Percentiles rank a stretch among this genome's conserved stretches.
phyloP scores from a whole-genome alignment of 768 basidiomycete genomes.

The Pleurotus djamor region DNA sequence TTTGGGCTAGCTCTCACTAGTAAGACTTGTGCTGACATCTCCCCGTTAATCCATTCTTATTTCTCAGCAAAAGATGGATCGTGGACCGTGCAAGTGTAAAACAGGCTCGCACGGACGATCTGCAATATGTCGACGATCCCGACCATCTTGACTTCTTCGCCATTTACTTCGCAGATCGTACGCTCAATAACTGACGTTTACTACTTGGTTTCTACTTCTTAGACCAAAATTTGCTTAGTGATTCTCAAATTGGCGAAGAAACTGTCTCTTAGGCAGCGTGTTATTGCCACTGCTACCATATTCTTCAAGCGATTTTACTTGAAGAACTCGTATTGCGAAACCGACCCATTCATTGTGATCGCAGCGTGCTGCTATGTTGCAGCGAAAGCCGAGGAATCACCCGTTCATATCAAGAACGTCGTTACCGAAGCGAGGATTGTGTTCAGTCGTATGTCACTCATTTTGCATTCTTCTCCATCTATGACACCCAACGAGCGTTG shows the following conservation, averaged over 20 bases:
- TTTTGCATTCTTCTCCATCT: not conserved
- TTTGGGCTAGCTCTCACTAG: conserved; percentile 92
- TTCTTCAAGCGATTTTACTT: conserved; percentile 97
- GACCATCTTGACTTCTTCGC: conserved; percentile 78
- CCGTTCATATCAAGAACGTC: conserved; percentile 91
- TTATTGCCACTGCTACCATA: conserved; percentile 91
- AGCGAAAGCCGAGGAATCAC: conserved; percentile 95
- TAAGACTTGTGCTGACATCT: conserved; percentile 26
- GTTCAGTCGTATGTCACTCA: conserved; percentile 59
- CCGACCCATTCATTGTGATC: conserved; percentile 91
- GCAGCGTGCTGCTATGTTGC: conserved; percentile 95
- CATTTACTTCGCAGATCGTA: conserved; percentile 89
- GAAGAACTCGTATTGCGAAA: conserved; percentile 94
- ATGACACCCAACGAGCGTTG: not conserved
- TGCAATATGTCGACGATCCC: conserved; percentile 74
- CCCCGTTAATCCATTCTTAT: not conserved
- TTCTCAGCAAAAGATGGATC: conserved; percentile 84
- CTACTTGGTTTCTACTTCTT: not conserved
- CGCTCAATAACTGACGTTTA: conserved; percentile 9
- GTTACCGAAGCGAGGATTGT: conserved; percentile 78
- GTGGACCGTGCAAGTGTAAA: conserved; percentile 76
- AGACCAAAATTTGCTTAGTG: conserved; percentile 36
- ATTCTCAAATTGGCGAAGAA: conserved; percentile 88
- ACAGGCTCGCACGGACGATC: conserved; percentile 75
- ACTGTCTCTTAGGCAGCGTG: conserved; percentile 80